phyloP scores from a whole-genome alignment of 2,329 filamentous ascomycete species.

The Colletotrichum caudatum region DNA sequence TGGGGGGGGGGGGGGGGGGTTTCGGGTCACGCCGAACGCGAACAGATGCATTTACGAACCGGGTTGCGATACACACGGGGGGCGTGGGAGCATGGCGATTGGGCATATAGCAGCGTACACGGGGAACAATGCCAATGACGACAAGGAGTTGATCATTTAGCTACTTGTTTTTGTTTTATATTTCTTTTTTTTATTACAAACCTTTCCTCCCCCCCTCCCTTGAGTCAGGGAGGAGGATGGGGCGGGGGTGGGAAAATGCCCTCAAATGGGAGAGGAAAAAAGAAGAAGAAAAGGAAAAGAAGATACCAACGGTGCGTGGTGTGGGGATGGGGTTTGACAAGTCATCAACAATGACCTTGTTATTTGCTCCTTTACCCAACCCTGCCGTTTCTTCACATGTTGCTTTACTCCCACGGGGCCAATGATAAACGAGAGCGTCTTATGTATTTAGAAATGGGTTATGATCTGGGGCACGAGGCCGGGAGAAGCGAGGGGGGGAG shows the following conservation, averaged over 20 bases:
- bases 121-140: conserved; percentile 1
- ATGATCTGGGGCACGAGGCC: background rate
- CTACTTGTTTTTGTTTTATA: background rate
- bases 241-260: background rate
- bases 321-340: background rate
- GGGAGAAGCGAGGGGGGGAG: background rate
- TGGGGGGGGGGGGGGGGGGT: background rate
- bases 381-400: background rate
- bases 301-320: conserved; percentile 8
- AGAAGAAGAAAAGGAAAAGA: background rate
- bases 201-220: background rate
- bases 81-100: background rate
- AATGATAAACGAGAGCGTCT: conserved; percentile 17
- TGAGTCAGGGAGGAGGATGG: background rate
- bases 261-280: background rate
- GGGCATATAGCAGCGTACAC: background rate
- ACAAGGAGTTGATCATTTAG: conserved; percentile 2
- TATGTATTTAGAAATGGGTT: conserved; percentile 9
- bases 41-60: background rate
- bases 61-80: background rate
- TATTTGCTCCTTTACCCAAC: too few relatives aligned
- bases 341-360: background rate
- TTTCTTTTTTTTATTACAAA: background rate
- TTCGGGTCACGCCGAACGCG: background rate
- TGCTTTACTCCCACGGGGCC: background rate